Evolutionary conservation across 306 rosid genomes (phyloP).

Genomic region (Hylodesmum podocarpum): DNA sequence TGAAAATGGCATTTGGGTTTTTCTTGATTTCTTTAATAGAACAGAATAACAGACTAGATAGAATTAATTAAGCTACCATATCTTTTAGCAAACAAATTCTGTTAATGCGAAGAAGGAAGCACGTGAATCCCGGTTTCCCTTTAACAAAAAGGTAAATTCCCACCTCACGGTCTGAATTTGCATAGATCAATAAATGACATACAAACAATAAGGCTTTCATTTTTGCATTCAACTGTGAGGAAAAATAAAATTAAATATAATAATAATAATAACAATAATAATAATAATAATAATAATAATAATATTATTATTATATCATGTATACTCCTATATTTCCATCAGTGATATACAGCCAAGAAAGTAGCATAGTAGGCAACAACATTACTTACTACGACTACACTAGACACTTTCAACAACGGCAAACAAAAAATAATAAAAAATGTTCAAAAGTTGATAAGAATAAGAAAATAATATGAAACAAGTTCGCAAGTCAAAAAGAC

Average conservation of each 20-base stretch:
- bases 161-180: slow-evolving; percentile 27
- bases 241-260: too few relatives aligned
- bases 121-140: slow-evolving; percentile 46
- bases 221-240: too few relatives aligned
- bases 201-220: too few relatives aligned
- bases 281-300: too few relatives aligned
- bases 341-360: not conserved
- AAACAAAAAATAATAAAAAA: too few relatives aligned
- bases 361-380: not conserved
- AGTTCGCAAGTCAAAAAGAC: not conserved
- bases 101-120: slow-evolving; percentile 25
- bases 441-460: not conserved
- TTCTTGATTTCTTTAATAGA: not conserved
- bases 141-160: slow-evolving; percentile 30
- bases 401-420: not conserved
- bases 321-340: too few relatives aligned
- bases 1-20: not conserved
- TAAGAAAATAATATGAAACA: not conserved
- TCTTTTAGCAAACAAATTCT: slow-evolving; percentile 29
- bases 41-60: not conserved
- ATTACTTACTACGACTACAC: not conserved
- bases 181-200: slow-evolving; percentile 7
- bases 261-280: too few relatives aligned
- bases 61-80: not conserved
- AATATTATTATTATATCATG: too few relatives aligned